Evolutionary conservation across 106 monocot genomes (phyloP), one percentile per base, ranked within the genome.

Genomic region (Chionographis japonica): DNA sequence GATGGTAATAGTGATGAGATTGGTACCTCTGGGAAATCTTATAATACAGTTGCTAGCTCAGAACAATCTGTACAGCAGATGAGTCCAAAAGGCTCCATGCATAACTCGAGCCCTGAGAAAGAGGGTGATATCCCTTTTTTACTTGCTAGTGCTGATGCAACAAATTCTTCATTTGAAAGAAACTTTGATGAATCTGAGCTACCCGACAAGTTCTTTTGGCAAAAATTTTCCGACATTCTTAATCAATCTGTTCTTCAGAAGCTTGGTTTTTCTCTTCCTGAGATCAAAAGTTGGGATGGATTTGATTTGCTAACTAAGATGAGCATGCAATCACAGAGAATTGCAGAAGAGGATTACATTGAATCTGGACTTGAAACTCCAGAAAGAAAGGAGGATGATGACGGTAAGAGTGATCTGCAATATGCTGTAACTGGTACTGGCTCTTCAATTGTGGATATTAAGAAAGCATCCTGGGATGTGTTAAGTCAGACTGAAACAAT

Each of bases 291-390:
- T 39, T 84, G 62, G 84, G 92, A 86, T 73, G 80, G 74, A 56
- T 84, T 86, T 64, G 82, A 92, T 49, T 78, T 83, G 68, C 69
- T 97, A 53, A 80, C 83, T 78, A 89, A 58, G 57, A 62, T 78
- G 15, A 76, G 80, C 53, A 60, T 68, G 39, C 73, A 86, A 58
- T 85, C 79, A 50, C 88, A 75, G n/a, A 82, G 75, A 62, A 62
- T 65, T 74, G 91, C 89, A 18, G 88, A 97, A 80, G 73, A 84
- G 68, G 80, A 82, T 37, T 97, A 92, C 78, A 66, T 92, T 13
- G 81, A 89, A 67, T 89, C 81, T 69, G 95, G 95, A 55, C 84
- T 97, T 20, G 92, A 78, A 61, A 84, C 77, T 64, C 75, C 84
- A 35, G 79, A 79, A 62, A 72, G 50, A 17, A 74, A 65, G 58